These are phyloP conservation scores for Fraxinus greggii DNA, from an alignment of 305 asterid genomes.

Conservation along the genomic window DNA sequence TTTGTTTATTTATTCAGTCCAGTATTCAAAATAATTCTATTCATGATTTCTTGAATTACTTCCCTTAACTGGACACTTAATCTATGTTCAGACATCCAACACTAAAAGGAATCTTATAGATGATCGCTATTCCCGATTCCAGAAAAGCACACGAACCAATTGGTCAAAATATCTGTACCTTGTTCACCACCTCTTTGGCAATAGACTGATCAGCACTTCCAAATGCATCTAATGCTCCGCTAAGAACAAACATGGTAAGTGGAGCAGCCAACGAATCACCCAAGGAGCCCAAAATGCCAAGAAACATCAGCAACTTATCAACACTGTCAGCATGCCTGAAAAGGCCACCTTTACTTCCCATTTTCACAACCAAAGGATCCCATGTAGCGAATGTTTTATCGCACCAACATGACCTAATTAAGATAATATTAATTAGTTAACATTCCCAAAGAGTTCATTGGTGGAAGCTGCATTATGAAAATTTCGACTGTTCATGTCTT, in stretches of 20 bases:
- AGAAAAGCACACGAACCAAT: neutral
- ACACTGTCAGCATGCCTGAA: slow-evolving; percentile 44
- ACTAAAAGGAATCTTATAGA: neutral
- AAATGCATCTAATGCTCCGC: slow-evolving; percentile 48
- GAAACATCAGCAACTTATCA: slow-evolving; percentile 43
- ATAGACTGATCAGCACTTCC: slow-evolving; percentile 41
- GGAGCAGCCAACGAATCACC: slow-evolving; percentile 53
- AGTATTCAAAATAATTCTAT: no score
- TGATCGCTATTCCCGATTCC: neutral
- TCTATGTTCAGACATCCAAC: neutral
- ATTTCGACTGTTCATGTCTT: neutral
- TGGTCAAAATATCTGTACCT: slow-evolving; percentile 36
- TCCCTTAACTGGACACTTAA: neutral
- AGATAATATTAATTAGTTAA: neutral
- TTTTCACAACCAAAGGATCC: slow-evolving; percentile 7
- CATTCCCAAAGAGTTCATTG: neutral
- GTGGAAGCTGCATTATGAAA: neutral
- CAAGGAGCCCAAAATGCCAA: slow-evolving; percentile 44
- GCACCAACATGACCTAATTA: neutral
- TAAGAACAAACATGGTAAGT: slow-evolving; percentile 39
- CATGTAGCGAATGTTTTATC: neutral
- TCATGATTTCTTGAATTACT: neutral
- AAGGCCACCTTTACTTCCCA: slow-evolving; percentile 33
- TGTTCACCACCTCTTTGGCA: slow-evolving; percentile 39
- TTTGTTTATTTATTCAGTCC: neutral